These are phyloP conservation scores for Cornus florida DNA, from an alignment of 148 eudicot species.

Conservation along the genomic window DNA sequence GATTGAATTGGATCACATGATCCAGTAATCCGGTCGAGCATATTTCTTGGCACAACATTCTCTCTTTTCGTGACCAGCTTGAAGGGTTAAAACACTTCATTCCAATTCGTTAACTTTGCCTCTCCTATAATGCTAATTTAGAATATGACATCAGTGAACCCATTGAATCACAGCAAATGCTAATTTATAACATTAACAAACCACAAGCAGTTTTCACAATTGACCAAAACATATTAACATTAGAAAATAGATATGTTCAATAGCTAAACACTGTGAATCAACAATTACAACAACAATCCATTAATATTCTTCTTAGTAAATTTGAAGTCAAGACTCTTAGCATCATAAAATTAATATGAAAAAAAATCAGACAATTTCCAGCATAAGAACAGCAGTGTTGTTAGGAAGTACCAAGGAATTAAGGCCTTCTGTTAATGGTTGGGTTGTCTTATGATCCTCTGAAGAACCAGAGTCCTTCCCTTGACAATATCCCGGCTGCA, in stretches of 20 bases:
- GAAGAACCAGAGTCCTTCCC: constrained; percentile 75
- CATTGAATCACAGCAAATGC: too few relatives aligned
- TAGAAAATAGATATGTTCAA: background rate
- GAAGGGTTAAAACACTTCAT: background rate
- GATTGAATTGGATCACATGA: too few relatives aligned
- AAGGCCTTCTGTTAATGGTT: constrained; percentile 30
- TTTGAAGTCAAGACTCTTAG: background rate
- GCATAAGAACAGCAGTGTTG: background rate
- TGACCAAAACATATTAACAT: background rate
- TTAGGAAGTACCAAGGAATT: background rate
- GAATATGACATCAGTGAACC: too few relatives aligned
- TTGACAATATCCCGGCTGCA: constrained; percentile 71
- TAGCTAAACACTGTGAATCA: background rate
- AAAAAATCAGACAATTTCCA: background rate
- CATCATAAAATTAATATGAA: background rate
- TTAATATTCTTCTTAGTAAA: background rate
- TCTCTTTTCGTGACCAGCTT: background rate
- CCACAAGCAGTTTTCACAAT: background rate
- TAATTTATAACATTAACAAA: background rate
- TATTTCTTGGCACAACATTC: background rate
- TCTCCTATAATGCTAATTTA: too few relatives aligned
- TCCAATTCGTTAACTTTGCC: background rate
- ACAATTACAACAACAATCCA: background rate
- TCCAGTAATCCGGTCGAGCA: too few relatives aligned
- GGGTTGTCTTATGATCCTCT: constrained; percentile 75